phyloP scores from a whole-genome alignment of 768 basidiomycete species.

The Cyathus striatus region DNA sequence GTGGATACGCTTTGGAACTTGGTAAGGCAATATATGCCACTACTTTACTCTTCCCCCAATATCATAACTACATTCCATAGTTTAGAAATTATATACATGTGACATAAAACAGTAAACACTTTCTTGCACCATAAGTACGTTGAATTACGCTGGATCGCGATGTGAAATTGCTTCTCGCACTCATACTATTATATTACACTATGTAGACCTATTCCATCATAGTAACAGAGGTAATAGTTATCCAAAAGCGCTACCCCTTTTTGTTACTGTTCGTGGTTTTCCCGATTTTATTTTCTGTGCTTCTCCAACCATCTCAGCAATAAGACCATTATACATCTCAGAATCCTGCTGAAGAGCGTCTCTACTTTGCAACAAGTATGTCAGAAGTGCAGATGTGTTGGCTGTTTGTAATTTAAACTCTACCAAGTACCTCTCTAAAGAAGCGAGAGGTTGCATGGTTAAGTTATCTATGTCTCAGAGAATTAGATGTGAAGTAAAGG shows the following conservation, averaged over 20 bases:
- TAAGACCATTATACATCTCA: conserved; percentile 86
- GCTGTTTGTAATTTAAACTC: conserved; percentile 72
- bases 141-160: too few relatives aligned
- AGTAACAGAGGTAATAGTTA: neutral
- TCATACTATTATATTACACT: too few relatives aligned
- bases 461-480: conserved; percentile 50
- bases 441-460: conserved; percentile 62
- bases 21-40: neutral
- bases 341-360: conserved; percentile 84
- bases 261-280: conserved; percentile 32
- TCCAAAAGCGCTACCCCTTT: neutral
- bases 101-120: too few relatives aligned
- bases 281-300: conserved; percentile 79
- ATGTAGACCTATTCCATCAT: too few relatives aligned
- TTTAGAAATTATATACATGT: neutral
- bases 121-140: too few relatives aligned
- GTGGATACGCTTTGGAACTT: neutral
- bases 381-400: conserved; percentile 69
- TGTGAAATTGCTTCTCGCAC: too few relatives aligned
- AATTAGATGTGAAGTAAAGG: conserved; percentile 4
- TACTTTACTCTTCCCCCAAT: neutral
- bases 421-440: conserved; percentile 60
- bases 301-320: conserved; percentile 89
- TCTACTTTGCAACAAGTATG: conserved; percentile 75
- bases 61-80: neutral